phyloP scores from a whole-genome alignment of 257 asterid genomes.

The Capsicum chinense region DNA sequence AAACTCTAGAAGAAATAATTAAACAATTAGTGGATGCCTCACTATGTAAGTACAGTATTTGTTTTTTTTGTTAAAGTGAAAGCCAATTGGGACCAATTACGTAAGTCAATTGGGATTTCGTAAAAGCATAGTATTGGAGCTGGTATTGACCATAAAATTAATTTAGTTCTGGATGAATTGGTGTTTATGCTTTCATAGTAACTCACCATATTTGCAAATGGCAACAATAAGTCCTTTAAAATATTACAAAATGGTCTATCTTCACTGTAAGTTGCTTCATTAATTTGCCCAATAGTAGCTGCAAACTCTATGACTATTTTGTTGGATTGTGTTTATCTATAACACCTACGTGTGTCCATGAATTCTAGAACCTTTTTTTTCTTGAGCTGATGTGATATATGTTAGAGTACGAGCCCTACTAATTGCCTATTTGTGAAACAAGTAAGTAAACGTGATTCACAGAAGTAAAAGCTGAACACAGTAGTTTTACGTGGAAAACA shows the following conservation, averaged over 20 bases:
- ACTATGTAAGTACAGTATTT: not conserved
- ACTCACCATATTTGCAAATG: not conserved
- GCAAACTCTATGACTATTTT: not conserved
- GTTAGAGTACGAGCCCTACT: no score
- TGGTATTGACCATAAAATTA: not conserved
- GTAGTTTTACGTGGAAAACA: no score
- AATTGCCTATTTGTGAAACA: no score
- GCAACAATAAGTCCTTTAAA: not conserved
- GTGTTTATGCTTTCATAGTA: not conserved
- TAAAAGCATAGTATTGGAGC: not conserved
- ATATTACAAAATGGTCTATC: not conserved
- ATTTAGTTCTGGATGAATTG: not conserved
- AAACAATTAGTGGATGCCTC: not conserved
- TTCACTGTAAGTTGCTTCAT: slow-evolving; percentile 8
- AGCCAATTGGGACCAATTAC: not conserved
- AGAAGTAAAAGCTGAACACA: no score
- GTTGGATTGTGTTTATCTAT: not conserved
- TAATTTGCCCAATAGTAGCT: not conserved
- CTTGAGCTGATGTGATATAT: not conserved
- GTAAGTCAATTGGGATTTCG: no score
- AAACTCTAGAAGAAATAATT: not conserved
- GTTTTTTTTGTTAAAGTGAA: not conserved
- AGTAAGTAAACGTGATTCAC: no score
- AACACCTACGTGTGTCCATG: not conserved
- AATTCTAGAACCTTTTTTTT: slow-evolving; percentile 1